These are phyloP conservation scores for Encephalitozoon romaleae DNA, from an alignment of 371 early-diverging fungal species.

Conservation along the genomic window DNA sequence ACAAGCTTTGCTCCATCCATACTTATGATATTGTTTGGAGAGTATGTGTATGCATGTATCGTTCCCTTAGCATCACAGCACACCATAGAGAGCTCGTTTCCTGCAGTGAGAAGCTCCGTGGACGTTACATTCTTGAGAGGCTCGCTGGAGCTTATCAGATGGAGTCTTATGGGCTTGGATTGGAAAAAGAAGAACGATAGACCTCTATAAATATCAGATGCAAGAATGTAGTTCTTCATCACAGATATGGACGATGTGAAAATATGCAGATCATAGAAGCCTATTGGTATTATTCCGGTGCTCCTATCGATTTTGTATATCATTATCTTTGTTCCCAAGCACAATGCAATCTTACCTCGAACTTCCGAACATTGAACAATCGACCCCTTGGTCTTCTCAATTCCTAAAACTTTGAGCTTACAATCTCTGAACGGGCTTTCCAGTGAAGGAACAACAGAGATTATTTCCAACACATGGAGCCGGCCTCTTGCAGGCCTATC, in stretches of 20 bases:
- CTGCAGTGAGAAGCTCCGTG: conserved; percentile 6
- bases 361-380: conserved; percentile 43
- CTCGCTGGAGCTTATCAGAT: conserved; percentile 46
- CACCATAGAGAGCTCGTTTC: neutral
- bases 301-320: conserved; percentile 57
- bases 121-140: conserved; percentile 8
- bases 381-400: conserved; percentile 55
- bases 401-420: conserved; percentile 52
- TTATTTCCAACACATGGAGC: conserved; percentile 56
- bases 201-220: conserved; percentile 57
- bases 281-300: conserved; percentile 47
- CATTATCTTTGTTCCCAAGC: conserved; percentile 58
- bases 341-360: conserved; percentile 51
- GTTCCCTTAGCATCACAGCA: conserved; percentile 17
- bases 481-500: conserved; percentile 52
- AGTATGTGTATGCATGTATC: conserved; percentile 51
- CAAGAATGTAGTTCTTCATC: conserved; percentile 56
- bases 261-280: conserved; percentile 58
- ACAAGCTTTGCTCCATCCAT: conserved; percentile 50
- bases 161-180: conserved; percentile 54
- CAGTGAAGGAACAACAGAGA: conserved; percentile 48
- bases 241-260: conserved; percentile 45
- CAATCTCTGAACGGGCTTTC: conserved; percentile 36
- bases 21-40: conserved; percentile 51
- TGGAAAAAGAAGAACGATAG: conserved; percentile 58